Evolutionary conservation across 495 filamentous ascomycete genomes (phyloP).

Genomic region (Aspergillus nidulans): DNA sequence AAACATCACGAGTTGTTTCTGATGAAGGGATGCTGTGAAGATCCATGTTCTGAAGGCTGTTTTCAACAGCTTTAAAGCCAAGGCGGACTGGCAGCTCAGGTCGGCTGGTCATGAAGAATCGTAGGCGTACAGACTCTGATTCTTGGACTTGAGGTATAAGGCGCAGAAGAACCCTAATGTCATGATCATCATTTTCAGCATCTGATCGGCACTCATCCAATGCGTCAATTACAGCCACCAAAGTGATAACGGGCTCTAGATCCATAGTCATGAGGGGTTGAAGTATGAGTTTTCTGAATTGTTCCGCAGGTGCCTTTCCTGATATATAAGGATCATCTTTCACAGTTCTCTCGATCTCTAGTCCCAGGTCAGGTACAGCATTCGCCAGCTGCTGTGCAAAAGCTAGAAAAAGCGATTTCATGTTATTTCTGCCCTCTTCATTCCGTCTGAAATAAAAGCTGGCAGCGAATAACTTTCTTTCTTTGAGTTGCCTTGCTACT

Average conservation of each 20-base stretch:
- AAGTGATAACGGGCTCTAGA: not conserved
- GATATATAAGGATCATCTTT: no score
- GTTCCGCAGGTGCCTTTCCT: slow-evolving; percentile 19
- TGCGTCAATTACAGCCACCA: slow-evolving; percentile 42
- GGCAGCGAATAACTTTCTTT: no score
- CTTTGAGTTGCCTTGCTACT: no score
- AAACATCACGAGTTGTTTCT: slow-evolving; percentile 23
- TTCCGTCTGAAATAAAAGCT: no score
- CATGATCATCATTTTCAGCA: slow-evolving; percentile 21
- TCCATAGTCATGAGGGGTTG: slow-evolving; percentile 23
- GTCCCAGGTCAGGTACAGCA: no score
- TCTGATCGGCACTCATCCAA: slow-evolving; percentile 42
- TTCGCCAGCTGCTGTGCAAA: no score
- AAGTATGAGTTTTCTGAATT: slow-evolving; percentile 45
- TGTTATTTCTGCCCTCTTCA: no score
- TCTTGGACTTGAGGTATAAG: slow-evolving; percentile 19
- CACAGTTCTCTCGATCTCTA: no score
- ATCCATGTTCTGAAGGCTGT: slow-evolving; percentile 2
- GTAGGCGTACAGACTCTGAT: slow-evolving; percentile 7
- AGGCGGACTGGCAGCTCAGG: slow-evolving; percentile 39
- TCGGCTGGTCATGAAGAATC: slow-evolving; percentile 32
- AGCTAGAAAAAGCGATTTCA: no score
- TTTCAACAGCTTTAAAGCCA: slow-evolving; percentile 13
- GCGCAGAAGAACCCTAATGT: slow-evolving; percentile 26
- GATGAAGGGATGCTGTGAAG: slow-evolving; percentile 12